Evolutionary conservation across 768 basidiomycete species (phyloP), one percentile per base, ranked within the genome.

Genomic region (Phanerodontia chrysosporium): DNA sequence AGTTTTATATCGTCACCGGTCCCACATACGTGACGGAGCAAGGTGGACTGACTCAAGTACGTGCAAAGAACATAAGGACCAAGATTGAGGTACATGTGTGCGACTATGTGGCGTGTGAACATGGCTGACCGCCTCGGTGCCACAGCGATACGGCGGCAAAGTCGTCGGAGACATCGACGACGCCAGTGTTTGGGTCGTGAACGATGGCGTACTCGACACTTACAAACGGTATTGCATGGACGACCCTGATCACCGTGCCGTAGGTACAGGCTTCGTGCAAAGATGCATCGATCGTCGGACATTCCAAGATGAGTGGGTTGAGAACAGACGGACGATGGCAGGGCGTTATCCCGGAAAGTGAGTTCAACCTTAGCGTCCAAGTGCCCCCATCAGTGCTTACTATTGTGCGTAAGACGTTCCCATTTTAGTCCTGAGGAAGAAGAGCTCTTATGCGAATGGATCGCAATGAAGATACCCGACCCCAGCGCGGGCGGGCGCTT

Each of bases 381-480:
- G n/a, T 49, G 13, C 14, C 14, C 32, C 8, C 7, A 14, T 7
- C 32, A 35, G 32, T n/a, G 14, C 32, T 35, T 35, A 35, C 8
- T 7, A 7, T 7, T 35, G 32, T 35, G 32, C 51, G n/a, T 36
- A 25, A 55, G 54, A 25, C 54, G 54, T 12, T 24, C 24, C 39
- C 32, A 55, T n/a, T n/a, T n/a, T n/a, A n/a, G n/a, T n/a, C n/a
- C n/a, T n/a, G 28, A 25, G 6, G 55, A 56, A 25, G 27, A 45
- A 14, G 42, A 46, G 29, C n/a, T 46, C 9, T 22, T 56, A 21
- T 44, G n/a, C 45, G 13, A 56, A 18, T 56, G 45, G 39, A 27
- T 56, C n/a, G 55, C 55, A n/a, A 6, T 30, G 25, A 44, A 45
- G 29, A 46, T 56, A 10, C 55, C 55, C n/a, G 55, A 45, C 3